Evolutionary conservation across 1,284 basidiomycete species (phyloP).

Genomic region (Pyrrhoderma noxium): DNA sequence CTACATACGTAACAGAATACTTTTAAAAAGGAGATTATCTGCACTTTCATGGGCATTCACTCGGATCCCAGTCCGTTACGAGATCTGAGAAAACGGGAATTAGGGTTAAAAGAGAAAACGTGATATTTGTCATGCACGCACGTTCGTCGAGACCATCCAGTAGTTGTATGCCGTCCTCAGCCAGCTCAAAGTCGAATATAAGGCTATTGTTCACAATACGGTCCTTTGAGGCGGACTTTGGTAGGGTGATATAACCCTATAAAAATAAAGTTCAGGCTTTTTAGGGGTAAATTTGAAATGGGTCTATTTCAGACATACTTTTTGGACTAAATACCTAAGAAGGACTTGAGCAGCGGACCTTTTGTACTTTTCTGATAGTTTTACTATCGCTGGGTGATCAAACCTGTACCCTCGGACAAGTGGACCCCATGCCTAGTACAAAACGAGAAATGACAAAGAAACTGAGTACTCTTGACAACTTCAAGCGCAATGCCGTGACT

Average conservation of each 20-base stretch:
- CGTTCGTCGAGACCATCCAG: constrained; percentile 59
- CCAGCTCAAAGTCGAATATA: constrained; percentile 66
- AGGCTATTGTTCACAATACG: constrained; percentile 66
- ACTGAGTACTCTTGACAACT: constrained; percentile 35
- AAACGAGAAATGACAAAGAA: constrained; percentile 24
- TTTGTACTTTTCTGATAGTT: constrained; percentile 42
- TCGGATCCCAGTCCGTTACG: constrained; percentile 20
- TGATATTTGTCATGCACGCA: constrained; percentile 19
- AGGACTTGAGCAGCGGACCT: constrained; percentile 55
- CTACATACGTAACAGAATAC: too few relatives aligned
- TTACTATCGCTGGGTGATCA: constrained; percentile 37
- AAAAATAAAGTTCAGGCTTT: neutral
- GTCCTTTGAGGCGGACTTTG: constrained; percentile 63
- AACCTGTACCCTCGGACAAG: constrained; percentile 46
- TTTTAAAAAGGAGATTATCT: too few relatives aligned
- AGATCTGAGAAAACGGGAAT: constrained; percentile 14
- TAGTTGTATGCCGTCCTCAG: constrained; percentile 49
- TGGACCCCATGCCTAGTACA: constrained; percentile 44
- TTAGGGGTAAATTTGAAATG: neutral
- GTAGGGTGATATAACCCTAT: constrained; percentile 59
- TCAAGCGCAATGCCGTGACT: constrained; percentile 39
- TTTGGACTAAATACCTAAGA: constrained; percentile 64
- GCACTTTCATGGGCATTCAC: constrained; percentile 7
- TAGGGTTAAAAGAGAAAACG: neutral
- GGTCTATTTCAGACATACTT: constrained; percentile 36